Conservation (phyloP, 495 filamentous ascomycete genomes). For the Clavariopsis aquatica region DNA sequence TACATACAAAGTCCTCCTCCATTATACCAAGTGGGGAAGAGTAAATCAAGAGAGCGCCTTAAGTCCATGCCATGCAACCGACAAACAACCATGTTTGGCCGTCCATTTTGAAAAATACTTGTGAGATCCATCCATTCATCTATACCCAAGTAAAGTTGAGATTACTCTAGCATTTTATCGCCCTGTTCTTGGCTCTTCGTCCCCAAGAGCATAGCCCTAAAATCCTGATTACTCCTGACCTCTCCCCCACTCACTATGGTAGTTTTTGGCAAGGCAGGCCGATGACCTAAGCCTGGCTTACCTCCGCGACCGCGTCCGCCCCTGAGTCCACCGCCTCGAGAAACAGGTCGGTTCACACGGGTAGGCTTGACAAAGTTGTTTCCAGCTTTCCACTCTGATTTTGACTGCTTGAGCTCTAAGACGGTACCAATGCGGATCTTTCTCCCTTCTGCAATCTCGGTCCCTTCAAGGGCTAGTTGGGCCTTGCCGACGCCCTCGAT, state of each 20-base stretch:
- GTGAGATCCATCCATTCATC: background rate
- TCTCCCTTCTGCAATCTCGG: slow-evolving; percentile 65
- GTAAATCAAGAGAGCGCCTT: background rate
- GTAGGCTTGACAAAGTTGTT: slow-evolving; percentile 47
- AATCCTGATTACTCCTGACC: slow-evolving; percentile 68
- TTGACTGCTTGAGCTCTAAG: slow-evolving; percentile 62
- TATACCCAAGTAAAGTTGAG: background rate
- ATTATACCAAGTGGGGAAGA: background rate
- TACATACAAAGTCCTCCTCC: background rate
- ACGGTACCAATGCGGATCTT: slow-evolving; percentile 68
- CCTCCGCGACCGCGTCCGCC: slow-evolving; percentile 54
- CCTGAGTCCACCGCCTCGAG: slow-evolving; percentile 5
- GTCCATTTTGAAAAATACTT: background rate
- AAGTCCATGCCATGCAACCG: background rate
- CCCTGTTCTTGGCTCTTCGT: slow-evolving; percentile 8
- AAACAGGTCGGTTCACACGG: slow-evolving; percentile 48
- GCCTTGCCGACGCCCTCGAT: slow-evolving; percentile 73
- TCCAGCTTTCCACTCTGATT: slow-evolving; percentile 57
- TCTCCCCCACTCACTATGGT: background rate
- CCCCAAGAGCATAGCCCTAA: slow-evolving; percentile 72
- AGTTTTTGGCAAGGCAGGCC: slow-evolving; percentile 1
- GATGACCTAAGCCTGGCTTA: slow-evolving; percentile 50
- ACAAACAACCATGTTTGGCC: background rate
- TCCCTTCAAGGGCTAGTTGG: slow-evolving; percentile 68
- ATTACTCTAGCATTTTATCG: background rate